Evolutionary conservation across 1,284 basidiomycete genomes (phyloP), one percentile per base, ranked within the genome.

Genomic region (Austroboletus olivaceoglutinosus): DNA sequence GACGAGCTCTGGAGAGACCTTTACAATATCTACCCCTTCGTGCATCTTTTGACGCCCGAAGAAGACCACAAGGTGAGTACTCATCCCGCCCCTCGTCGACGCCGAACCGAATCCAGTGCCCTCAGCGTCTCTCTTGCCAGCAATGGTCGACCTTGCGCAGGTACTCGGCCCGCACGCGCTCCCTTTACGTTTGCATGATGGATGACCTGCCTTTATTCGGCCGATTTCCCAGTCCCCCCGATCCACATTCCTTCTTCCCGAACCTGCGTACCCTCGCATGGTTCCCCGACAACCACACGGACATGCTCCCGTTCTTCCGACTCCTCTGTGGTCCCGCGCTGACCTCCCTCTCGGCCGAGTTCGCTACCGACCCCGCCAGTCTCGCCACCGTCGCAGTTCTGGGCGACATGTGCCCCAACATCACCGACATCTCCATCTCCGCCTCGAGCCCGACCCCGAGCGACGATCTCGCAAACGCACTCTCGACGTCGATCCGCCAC

Each of bases 1-100:
- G 64, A 67, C 41, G 58, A 65, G 25, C 22, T 68, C 2, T 64
- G 62, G 62, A 48, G 48, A 23, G 45, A 62, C 27, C 39, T 69
- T 23, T 59, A 51, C 31, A 59, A 45, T 7, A 43, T 64, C 1
- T 34, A 51, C 29, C 62, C 66, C 3, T 55, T 67, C 21, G 10
- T 65, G 19, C 45, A 50, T 25, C 65, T 67, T 45, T 21, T 68
- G 25, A 18, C 10, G 15, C 37, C 47, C 4, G 49, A 21, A n/a
- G 46, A 51, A 10, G 48, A 18, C 22, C 36, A 51, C 3, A 45
- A 57, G 51, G 65, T 44, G 59, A 41, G 57, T 53, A 44, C 16
- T 8, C 5, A 11, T 27, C 5, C 16, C 23, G 2, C 21, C 18
- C 7, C 19, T 19, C 0, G 15, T 40, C 8, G 11, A 19, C 18